Evolutionary conservation across 495 filamentous ascomycete genomes (phyloP), one percentile per base, ranked within the genome.

Genomic region (Annulohypoxylon moriforme): DNA sequence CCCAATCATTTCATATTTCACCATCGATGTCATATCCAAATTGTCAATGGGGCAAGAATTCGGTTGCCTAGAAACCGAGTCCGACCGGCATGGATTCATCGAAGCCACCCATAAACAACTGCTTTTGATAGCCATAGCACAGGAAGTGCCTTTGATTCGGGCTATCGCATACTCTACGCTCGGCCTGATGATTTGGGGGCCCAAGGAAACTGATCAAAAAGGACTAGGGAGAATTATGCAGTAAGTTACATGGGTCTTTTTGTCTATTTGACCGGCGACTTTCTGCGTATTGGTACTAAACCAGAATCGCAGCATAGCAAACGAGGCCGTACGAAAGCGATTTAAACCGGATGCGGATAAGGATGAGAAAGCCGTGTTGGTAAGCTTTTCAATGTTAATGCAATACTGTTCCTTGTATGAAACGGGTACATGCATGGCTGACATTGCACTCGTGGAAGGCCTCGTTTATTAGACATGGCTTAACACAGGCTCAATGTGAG

Each of bases 21-120:
- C 88, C 5, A 86, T 91, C 68, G 91, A 93, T 68, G 83, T 89
- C 1, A 89, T 93, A 61, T 86, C 85, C 10, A 86, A 91, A 68
- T 80, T 92, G 34, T 88, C 86, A 8, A 90, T 90, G 72, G 89
- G 89, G 11, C 78, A 84, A 33, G 83, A 89, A 0, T 83, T 92
- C 20, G 90, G 90, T 13, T 91, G 87, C 71, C 79, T 92, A 2
- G 81, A 85, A 44, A 81, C 81, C 58, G 89, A 88, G 27, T 77
- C 80, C 5, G 90, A 93, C 71, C 80, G 87, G 31, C 81, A 84
- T 38, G 82, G 85, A 24, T 81, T 91, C 7, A 85, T 89, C 46
- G 77, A 84, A 47, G 79, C 80, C 1, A 84, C 88, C 69, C 83
- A 88, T 52, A 80, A 81, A 25, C 80, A 80, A 0, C 74, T 89